These are phyloP conservation scores for Neurospora sp. DNA, from an alignment of 495 filamentous ascomycete species.

Conservation along the genomic window DNA sequence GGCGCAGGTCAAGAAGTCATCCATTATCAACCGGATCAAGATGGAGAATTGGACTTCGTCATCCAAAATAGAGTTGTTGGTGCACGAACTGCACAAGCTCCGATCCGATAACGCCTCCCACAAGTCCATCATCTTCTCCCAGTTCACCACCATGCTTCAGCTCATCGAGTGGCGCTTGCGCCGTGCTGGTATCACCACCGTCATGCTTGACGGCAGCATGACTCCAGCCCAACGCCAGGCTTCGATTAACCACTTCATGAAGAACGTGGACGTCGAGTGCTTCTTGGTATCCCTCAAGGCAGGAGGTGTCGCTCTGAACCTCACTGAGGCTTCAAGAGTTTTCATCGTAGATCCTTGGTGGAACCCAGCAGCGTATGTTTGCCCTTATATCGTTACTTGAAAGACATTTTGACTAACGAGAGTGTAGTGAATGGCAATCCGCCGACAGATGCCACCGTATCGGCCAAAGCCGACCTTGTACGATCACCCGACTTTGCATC, in stretches of 20 bases:
- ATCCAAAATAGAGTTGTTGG: slow-evolving; percentile 92
- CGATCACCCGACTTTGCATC: slow-evolving; percentile 88
- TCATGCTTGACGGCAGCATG: slow-evolving; percentile 96
- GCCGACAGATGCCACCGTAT: slow-evolving; percentile 96
- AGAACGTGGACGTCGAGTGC: slow-evolving; percentile 79
- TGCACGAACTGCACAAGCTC: slow-evolving; percentile 84
- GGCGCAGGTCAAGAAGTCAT: slow-evolving; percentile 73
- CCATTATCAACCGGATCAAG: slow-evolving; percentile 93
- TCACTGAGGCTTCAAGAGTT: slow-evolving; percentile 87
- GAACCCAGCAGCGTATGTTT: slow-evolving; percentile 69
- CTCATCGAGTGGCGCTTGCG: slow-evolving; percentile 94
- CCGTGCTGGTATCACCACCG: slow-evolving; percentile 89
- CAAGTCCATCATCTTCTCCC: slow-evolving; percentile 95
- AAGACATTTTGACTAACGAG: neutral
- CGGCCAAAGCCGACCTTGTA: slow-evolving; percentile 83
- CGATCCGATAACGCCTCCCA: slow-evolving; percentile 81
- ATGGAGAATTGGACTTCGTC: slow-evolving; percentile 98
- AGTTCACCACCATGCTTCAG: slow-evolving; percentile 97
- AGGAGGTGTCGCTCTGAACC: slow-evolving; percentile 87
- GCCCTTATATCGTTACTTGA: neutral
- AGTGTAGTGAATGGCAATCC: slow-evolving; percentile 72
- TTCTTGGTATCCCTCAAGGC: slow-evolving; percentile 94
- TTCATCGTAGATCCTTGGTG: slow-evolving; percentile 98
- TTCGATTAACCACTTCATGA: slow-evolving; percentile 91
- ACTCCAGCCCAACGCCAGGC: slow-evolving; percentile 83